A percentile compares a stretch with the other conserved stretches of the same genome.
Conservation (phyloP, 192 early-diverging fungal species). For the Glomus cerebriforme region DNA sequence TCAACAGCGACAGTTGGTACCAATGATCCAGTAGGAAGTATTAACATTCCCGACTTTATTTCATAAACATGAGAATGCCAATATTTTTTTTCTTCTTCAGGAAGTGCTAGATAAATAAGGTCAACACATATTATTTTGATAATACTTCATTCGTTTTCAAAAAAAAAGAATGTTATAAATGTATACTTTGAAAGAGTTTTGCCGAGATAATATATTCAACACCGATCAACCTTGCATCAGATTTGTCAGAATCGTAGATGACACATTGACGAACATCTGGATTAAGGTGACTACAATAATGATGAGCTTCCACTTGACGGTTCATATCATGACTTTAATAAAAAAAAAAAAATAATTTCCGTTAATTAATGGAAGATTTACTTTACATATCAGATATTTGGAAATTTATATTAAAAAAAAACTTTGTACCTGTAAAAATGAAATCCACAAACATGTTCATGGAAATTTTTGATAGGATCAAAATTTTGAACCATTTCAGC, state of each 20-base stretch:
- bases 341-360: not conserved
- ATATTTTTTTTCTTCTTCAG: conserved; percentile 52
- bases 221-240: conserved; percentile 51
- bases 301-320: conserved; percentile 52
- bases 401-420: too few species aligned
- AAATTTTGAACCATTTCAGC: conserved; percentile 40
- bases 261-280: conserved; percentile 59
- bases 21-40: conserved; percentile 36
- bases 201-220: conserved; percentile 64
- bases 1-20: conserved; percentile 32
- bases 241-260: conserved; percentile 48
- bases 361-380: too few species aligned
- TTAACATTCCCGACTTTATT: conserved; percentile 45
- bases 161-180: too few species aligned
- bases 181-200: conserved; percentile 49
- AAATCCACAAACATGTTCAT: conserved; percentile 46
- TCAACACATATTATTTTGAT: too few species aligned
- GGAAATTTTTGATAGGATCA: conserved; percentile 41
- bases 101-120: conserved; percentile 33
- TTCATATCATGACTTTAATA: conserved; percentile 42
- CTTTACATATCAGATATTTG: too few species aligned
- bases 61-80: conserved; percentile 65
- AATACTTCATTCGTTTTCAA: too few species aligned
- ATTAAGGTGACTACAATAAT: conserved; percentile 54
- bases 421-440: conserved; percentile 43